Evolutionary conservation across 1,284 basidiomycete species (phyloP), one percentile per base, ranked within the genome.

Genomic region (Melampsora americana): DNA sequence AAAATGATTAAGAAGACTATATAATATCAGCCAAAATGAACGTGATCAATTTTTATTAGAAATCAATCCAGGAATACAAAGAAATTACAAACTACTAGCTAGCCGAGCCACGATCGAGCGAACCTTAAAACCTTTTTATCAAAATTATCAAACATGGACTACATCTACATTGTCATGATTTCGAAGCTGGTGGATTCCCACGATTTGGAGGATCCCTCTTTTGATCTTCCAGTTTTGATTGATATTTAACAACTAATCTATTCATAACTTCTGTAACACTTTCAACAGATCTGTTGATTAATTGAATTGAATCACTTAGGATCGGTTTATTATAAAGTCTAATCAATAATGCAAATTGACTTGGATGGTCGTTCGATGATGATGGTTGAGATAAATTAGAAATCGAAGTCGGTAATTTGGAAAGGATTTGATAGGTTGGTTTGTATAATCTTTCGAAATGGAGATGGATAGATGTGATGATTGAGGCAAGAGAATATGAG

Each of bases 361-460:
- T 64, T 14, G 69, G 69, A 26, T 23, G n/a, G 11, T 59, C 30
- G 61, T 60, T 35, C 44, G 26, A 28, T 28, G 11, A 28, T 23
- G n/a, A 30, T 28, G 5, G 26, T 23, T 18, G 26, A 28, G 16
- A 28, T 30, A 62, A 23, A 44, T 71, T 42, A 30, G 14, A 14
- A 30, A 71, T 48, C 20, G 69, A 71, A 11, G 23, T 23, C 5
- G 69, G 69, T 11, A 62, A 20, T 42, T 71, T 62, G 2, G 39
- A 64, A 46, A 71, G 1, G 7, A 71, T 62, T 60, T 26, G 28
- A 35, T 71, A 71, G 14, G 60, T 64, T 6, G 69, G 56, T 14
- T 56, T 61, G n/a, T 71, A 71, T 48, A 62, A 62, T 46, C 64
- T 64, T 44, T 64, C 42, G 2, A 71, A 11, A 44, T 71, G 69